Evolutionary conservation across 2,329 filamentous ascomycete genomes (phyloP), one percentile per base, ranked within the genome.

Genomic region (Ascochyta fabae): DNA sequence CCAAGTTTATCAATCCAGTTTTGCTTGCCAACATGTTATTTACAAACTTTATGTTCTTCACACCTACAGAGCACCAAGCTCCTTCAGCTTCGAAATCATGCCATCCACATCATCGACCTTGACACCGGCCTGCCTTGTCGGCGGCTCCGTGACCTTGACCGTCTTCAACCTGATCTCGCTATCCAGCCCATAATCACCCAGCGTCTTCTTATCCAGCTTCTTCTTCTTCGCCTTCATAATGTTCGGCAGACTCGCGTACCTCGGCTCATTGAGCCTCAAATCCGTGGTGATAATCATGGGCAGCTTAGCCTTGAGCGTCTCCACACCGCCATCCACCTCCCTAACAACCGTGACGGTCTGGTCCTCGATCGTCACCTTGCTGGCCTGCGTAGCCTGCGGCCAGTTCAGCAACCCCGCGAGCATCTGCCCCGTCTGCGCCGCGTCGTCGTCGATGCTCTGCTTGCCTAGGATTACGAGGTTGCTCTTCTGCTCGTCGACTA

Each of bases 171-270:
- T 84, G 78, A 84, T 87, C 75, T 84, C 83, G 48, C 85, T 85
- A 68, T 92, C 88, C 39, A 96, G 79, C 76, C 90, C 90, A 73
- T 72, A 76, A 51, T 99, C 95, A 53, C 81, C 84, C 75, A 97
- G 76, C 64, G 85, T 91, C 84, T 92, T 89, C 89, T 97, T 98
- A 71, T 95, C 92, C 68, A 99, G 73, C 72, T 91, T 91, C 89
- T 99, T 99, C 90, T 98, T 99, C 90, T 99, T 99, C 48, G 95
- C 95, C 88, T 98, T 99, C 95, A 99, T 99, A 64, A 99, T 98
- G 75, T 98, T 98, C 46, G 93, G 94, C 85, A 99, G 77, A 78
- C 87, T 96, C 22, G 94, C 95, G 77, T 96, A 99, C 62, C 95
- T 83, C 56, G 95, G 95, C 85, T 96, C 92, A 74, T 99, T 99